Base-by-base conservation (phyloP, 1,284 basidiomycete genomes). In the Pyrrhoderma lamaoense region DNA sequence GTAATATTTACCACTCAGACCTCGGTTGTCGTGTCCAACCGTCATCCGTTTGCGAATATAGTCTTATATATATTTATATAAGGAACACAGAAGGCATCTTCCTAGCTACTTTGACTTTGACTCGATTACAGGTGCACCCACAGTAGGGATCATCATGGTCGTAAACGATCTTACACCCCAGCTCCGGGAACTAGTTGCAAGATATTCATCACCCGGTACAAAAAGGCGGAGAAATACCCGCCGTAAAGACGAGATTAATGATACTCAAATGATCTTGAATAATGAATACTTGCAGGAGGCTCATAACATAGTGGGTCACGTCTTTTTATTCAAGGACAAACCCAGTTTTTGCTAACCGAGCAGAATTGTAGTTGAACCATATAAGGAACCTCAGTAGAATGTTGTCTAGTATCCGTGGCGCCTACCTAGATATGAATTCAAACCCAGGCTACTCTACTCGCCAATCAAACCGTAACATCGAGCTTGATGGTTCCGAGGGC, bases 351-450 rank as follows among this genome's bases (percentile, higher is more conserved):
- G 42, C 45, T 49, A 25, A 38, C 44, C 37, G 37, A 35, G 7
- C 45, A 40, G 21, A 44, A 42, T 31, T 38, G 42, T 40, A 90
- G 87, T 66, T 89, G 35, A 79, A 76, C 57, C 85, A 89, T 59
- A 82, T 92, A 54, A 74, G 71, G 56, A 81, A 80, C 5, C 70
- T 93, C 54, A 74, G 75, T 42, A 74, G 74, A 45, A 86, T 90
- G 78, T 73, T 92, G 39, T 64, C 72, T 27, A 74, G 72, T 56
- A 78, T 92, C 54, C 79, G 89, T 21, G 79, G 80, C 50, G 79
- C 89, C 34, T 93, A 93, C 70, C 70, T 93, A 59, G 89, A 85
- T 60, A 71, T 89, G 85, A 88, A 62, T 69, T 76, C 3, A 75
- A 75, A 47, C 65, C 64, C 40, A 68, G 72, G 11, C 76, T 78